These are phyloP conservation scores for Arthrobotrys sphaeroides DNA, from an alignment of 2,329 filamentous ascomycete genomes.

Conservation along the genomic window DNA sequence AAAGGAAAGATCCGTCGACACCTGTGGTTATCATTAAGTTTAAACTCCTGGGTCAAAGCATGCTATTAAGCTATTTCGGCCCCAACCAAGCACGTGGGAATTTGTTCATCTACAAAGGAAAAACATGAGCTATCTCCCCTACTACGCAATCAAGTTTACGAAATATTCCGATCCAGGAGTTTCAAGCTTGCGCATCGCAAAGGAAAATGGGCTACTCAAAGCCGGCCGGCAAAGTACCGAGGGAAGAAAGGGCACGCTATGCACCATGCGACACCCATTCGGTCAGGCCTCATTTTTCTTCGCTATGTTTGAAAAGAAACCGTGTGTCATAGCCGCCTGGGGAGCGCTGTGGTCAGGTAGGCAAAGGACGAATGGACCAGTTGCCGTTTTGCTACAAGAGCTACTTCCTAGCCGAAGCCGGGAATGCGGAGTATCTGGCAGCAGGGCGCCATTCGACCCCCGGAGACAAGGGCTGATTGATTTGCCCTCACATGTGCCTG, in stretches of 20 bases:
- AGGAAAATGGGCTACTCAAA: conserved; percentile 1
- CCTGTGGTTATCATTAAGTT: conserved; percentile 45
- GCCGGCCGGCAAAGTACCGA: conserved; percentile 53
- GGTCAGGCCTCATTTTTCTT: conserved; percentile 19
- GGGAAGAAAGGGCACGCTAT: conserved; percentile 26
- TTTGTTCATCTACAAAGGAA: too few relatives aligned
- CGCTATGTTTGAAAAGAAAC: conserved; percentile 9
- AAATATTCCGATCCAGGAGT: conserved; percentile 48
- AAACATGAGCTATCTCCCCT: conserved; percentile 9
- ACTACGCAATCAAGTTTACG: conserved; percentile 19
- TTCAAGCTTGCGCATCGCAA: conserved; percentile 16
- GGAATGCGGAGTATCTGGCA: conserved; percentile 49
- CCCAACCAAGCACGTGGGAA: conserved; percentile 41
- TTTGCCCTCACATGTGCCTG: conserved; percentile 47
- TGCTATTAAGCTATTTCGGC: conserved; percentile 48
- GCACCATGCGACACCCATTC: conserved; percentile 39
- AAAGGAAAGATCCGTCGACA: conserved; percentile 20
- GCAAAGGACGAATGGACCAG: conserved; percentile 54
- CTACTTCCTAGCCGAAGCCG: conserved; percentile 53
- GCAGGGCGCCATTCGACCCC: conserved; percentile 27
- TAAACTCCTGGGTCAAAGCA: conserved; percentile 21
- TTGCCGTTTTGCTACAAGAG: conserved; percentile 40
- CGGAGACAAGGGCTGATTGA: conserved; percentile 50
- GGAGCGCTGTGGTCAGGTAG: conserved; percentile 11
- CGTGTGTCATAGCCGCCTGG: conserved; percentile 46